These are phyloP conservation scores for Allantophomopsis lycopodina DNA, from an alignment of 2,329 filamentous ascomycete genomes.

Conservation along the genomic window DNA sequence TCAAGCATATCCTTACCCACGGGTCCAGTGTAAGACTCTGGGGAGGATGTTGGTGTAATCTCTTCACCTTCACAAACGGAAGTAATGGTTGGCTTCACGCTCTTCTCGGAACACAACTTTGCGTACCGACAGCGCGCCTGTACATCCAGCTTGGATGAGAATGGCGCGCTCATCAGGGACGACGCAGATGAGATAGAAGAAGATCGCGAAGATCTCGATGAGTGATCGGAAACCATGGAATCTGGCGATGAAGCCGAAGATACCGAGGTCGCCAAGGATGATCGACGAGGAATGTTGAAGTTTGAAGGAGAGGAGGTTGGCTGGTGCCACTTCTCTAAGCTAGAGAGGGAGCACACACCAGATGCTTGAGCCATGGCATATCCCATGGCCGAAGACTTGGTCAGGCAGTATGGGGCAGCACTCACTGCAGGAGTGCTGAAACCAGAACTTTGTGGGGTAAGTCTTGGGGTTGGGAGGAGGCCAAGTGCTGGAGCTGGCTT, in stretches of 20 bases:
- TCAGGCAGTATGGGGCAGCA: conserved; percentile 34
- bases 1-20: conserved; percentile 36
- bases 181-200: conserved; percentile 52
- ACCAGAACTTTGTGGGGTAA: conserved; percentile 40
- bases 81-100: conserved; percentile 35
- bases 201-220: conserved; percentile 40
- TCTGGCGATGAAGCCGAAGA: conserved; percentile 52
- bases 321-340: conserved; percentile 35
- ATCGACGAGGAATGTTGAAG: conserved; percentile 37
- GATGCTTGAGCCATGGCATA: conserved; percentile 43
- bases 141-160: conserved; percentile 38
- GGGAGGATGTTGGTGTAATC: conserved; percentile 35
- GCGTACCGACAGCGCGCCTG: conserved; percentile 49
- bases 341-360: conserved; percentile 28
- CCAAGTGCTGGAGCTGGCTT: conserved; percentile 37
- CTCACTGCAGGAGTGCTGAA: conserved; percentile 47
- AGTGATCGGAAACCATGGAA: conserved; percentile 52
- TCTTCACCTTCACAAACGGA: conserved; percentile 44
- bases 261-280: conserved; percentile 47
- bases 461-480: conserved; percentile 41
- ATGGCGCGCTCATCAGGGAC: conserved; percentile 44
- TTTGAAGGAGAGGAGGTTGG: conserved; percentile 35
- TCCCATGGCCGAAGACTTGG: conserved; percentile 41
- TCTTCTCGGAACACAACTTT: conserved; percentile 44
- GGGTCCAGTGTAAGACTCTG: conserved; percentile 40